Conservation (phyloP, 148 eudicot genomes). For the Rhododendron williamsianum region DNA sequence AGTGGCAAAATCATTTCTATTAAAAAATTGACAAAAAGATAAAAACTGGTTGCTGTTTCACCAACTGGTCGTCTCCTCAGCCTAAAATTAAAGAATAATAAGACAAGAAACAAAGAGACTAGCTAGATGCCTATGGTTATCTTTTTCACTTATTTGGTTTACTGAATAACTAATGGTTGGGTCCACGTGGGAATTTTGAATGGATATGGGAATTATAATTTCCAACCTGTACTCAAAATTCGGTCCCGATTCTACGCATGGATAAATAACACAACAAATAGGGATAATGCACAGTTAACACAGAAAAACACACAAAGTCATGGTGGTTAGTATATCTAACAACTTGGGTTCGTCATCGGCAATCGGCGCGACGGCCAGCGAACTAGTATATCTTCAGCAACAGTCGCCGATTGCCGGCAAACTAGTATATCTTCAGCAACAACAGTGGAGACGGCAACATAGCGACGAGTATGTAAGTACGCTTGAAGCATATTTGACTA, state of each 20-base stretch:
- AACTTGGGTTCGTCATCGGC: background rate
- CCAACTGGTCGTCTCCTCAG: background rate
- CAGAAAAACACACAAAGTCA: background rate
- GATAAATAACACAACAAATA: background rate
- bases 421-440: no score
- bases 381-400: no score
- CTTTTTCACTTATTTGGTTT: background rate
- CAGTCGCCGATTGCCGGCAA: no score
- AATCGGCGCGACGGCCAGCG: no score
- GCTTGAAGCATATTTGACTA: background rate
- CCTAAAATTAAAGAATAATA: background rate
- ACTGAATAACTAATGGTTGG: background rate
- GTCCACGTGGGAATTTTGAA: background rate
- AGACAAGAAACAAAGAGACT: background rate
- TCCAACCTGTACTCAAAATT: background rate
- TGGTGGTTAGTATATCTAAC: background rate
- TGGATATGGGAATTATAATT: background rate
- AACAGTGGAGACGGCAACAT: no score
- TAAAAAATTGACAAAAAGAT: no score
- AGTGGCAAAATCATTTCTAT: no score
- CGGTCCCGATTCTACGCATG: background rate
- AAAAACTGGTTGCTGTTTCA: no score
- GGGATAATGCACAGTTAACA: background rate
- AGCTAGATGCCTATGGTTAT: background rate
- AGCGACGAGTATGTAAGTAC: no score